A percentile compares a stretch with the other conserved stretches of the same genome.
Conservation (phyloP, 768 basidiomycete species). For the Nidula microcarpa region DNA sequence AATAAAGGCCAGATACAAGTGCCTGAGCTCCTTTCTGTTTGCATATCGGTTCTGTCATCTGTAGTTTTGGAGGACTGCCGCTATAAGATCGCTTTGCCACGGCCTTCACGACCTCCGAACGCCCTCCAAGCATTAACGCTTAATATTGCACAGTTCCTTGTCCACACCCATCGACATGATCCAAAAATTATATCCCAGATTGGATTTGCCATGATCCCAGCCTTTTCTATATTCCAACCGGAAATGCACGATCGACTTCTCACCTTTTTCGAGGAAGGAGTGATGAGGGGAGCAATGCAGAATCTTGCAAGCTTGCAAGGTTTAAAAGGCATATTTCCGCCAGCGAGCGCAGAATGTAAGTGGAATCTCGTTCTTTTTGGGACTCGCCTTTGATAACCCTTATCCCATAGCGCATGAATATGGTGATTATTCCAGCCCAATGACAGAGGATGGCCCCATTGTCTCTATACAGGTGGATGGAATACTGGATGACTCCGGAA, state of each 20-base stretch:
- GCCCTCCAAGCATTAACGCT: conserved; percentile 70
- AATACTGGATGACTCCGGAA: conserved; percentile 26
- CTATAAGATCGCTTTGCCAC: conserved; percentile 52
- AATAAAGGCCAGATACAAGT: conserved; percentile 25
- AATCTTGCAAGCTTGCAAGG: conserved; percentile 37
- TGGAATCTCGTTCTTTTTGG: too few species aligned
- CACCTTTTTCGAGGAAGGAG: conserved; percentile 61
- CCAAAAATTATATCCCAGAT: conserved; percentile 54
- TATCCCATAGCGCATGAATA: too few species aligned
- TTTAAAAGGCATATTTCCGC: conserved; percentile 4
- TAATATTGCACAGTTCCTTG: conserved; percentile 68
- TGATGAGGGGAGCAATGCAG: conserved; percentile 53
- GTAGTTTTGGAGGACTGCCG: conserved; percentile 72
- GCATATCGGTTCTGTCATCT: conserved; percentile 58
- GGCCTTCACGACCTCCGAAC: conserved; percentile 68
- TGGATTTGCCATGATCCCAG: conserved; percentile 69
- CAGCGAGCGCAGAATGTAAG: conserved; percentile 2
- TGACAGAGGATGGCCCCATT: conserved; percentile 23
- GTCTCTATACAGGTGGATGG: conserved; percentile 65
- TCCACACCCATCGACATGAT: conserved; percentile 49
- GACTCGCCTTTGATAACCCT: too few species aligned
- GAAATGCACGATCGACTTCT: conserved; percentile 65
- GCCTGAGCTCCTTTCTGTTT: conserved; percentile 55
- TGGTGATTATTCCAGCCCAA: not conserved
- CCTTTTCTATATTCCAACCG: conserved; percentile 62